Base-by-base conservation (phyloP, 176 grass and related monocot species). In the Oryza rufipogon region DNA sequence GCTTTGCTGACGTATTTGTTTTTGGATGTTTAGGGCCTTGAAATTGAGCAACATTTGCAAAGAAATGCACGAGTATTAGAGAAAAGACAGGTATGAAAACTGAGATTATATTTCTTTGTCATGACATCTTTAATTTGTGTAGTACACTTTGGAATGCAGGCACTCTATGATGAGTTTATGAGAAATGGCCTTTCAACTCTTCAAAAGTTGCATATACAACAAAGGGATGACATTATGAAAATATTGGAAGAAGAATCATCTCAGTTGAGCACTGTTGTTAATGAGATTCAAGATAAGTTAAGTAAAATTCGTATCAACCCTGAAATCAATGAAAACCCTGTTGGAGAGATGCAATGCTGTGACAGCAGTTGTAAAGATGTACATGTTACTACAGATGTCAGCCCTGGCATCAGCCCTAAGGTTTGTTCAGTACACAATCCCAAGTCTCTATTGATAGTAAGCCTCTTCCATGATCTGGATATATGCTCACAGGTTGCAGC, bases 1-100 rank as follows among this genome's bases (percentile, higher is more conserved):
- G 23, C 64, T 68, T 84, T 64, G 10, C 79, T 91, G 77, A 74
- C 73, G 54, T 26, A 60, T 71, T 42, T 78, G 23, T 48, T 85
- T 85, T 82, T 90, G 68, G 25, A 74, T 80, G 19, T 72, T 41
- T 70, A 98, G 96, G 93, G 93, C 13, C 86, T 98, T 77, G 87
- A 95, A 54, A 98, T 98, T 85, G 96, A 98, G 71, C 89, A 89
- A 17, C 96, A 98, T 85, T 87, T 93, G 64, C 92, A 88, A 88
- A 92, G 87, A 86, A 98, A 90, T 83, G 83, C 69, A 48, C 83
- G 80, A 6, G 81, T 79, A 79, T 73, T 92, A 80, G 93, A 98
- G 78, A 95, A 92, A 78, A 93, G 79, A 90, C 91, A 90, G 83
- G 96, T 93, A 86, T 20, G 67, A 1, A 79, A 83, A n/a, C 81